Conservation (phyloP, 768 basidiomycete species). For the Phanerochaete carnosa region DNA sequence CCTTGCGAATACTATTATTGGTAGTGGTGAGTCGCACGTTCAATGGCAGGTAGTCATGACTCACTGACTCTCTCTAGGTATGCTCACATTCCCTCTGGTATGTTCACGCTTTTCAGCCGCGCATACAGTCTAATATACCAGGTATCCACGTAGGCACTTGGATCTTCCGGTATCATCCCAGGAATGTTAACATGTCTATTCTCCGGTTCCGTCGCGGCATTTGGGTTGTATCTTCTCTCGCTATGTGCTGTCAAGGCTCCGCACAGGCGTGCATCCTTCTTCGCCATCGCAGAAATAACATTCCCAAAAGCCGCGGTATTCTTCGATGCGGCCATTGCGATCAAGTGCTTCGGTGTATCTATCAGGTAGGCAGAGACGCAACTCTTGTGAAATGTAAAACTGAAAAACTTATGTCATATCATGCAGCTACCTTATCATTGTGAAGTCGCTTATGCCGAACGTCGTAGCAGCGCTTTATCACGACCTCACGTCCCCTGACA, state of each 20-base stretch:
- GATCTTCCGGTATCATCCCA: constrained; percentile 85
- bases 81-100: constrained; percentile 87
- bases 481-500: constrained; percentile 60
- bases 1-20: constrained; percentile 87
- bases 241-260: constrained; percentile 75
- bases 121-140: not conserved
- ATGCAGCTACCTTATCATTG: constrained; percentile 80
- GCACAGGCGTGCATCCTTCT: constrained; percentile 78
- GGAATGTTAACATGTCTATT: constrained; percentile 86
- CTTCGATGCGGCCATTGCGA: constrained; percentile 92
- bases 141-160: constrained; percentile 62
- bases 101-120: constrained; percentile 16
- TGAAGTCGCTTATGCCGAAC: constrained; percentile 91
- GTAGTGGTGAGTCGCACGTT: constrained; percentile 59
- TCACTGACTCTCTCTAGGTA: constrained; percentile 44
- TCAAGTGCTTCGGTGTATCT: constrained; percentile 96
- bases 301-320: constrained; percentile 85
- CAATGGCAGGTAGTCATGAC: not conserved
- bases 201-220: constrained; percentile 71
- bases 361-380: constrained; percentile 58
- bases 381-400: not conserved
- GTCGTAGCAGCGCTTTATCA: constrained; percentile 84
- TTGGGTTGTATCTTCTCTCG: constrained; percentile 88
- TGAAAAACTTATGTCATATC: not conserved
- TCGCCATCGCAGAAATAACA: constrained; percentile 78